Percentiles rank a stretch among this genome's conserved stretches.
Conservation (phyloP, 2,329 filamentous ascomycete species). For the Aspergillus felis region DNA sequence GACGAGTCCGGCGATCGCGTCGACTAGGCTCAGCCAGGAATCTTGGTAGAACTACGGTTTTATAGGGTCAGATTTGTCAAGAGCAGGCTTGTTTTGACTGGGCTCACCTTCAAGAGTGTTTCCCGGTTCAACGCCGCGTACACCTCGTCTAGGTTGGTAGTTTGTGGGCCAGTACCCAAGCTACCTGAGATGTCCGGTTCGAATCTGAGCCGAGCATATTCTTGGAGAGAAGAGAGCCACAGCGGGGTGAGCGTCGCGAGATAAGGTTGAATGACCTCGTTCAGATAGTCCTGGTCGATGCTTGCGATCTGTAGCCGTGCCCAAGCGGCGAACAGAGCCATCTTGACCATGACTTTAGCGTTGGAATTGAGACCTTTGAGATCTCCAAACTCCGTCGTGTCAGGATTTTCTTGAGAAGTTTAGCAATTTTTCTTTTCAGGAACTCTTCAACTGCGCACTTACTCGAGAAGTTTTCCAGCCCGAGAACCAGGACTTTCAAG, state of each 20-base stretch:
- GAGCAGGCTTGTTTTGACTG: neutral
- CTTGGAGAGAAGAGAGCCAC: conserved; percentile 88
- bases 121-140: conserved; percentile 94
- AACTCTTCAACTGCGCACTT: conserved; percentile 18
- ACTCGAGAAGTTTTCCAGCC: conserved; percentile 85
- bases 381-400: conserved; percentile 86
- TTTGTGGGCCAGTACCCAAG: conserved; percentile 72
- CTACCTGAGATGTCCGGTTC: conserved; percentile 96
- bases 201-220: conserved; percentile 89
- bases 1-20: conserved; percentile 94
- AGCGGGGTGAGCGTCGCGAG: conserved; percentile 85
- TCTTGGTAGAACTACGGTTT: conserved; percentile 78
- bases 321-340: conserved; percentile 96
- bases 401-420: conserved; percentile 54
- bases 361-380: conserved; percentile 90
- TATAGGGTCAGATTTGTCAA: neutral
- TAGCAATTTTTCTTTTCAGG: conserved; percentile 1
- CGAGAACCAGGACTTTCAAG: conserved; percentile 84
- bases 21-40: conserved; percentile 92
- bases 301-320: conserved; percentile 95
- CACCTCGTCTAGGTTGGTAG: conserved; percentile 84
- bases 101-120: conserved; percentile 68
- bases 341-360: conserved; percentile 96
- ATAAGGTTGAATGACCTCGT: conserved; percentile 84
- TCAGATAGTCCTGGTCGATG: conserved; percentile 82